A percentile compares a stretch with the other conserved stretches of the same genome.
Evolutionary conservation across 2,329 filamentous ascomycete genomes (phyloP).

Genomic region (Coniochaeta sp.): DNA sequence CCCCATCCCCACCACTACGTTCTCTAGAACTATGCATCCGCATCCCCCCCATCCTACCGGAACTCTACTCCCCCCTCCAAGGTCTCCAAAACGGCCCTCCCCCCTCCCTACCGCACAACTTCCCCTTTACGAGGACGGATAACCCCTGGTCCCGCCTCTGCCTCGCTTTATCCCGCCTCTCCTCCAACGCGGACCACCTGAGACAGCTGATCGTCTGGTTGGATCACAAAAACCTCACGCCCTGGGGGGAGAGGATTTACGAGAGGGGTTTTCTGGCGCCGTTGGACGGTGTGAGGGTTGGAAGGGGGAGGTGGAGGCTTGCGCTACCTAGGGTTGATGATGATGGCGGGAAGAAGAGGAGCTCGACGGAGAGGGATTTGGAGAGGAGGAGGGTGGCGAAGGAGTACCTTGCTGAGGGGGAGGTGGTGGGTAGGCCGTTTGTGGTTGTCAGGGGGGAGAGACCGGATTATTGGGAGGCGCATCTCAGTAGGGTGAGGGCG

Average conservation of each 20-base stretch:
- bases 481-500: conserved; percentile 3
- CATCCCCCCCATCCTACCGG: conserved; percentile 16
- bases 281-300: conserved; percentile 10
- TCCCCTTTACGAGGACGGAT: conserved; percentile 9
- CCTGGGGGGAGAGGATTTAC: conserved; percentile 20
- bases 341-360: neutral
- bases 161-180: conserved; percentile 10
- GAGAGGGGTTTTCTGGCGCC: conserved; percentile 19
- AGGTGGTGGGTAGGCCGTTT: conserved; percentile 10
- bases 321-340: conserved; percentile 17
- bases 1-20: conserved; percentile 7
- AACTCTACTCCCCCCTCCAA: conserved; percentile 17
- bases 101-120: conserved; percentile 9
- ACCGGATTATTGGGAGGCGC: conserved; percentile 18
- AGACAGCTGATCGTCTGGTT: conserved; percentile 19
- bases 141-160: conserved; percentile 22
- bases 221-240: conserved; percentile 20
- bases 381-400: conserved; percentile 6
- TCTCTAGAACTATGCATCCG: conserved; percentile 20
- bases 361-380: neutral
- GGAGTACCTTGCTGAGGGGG: conserved; percentile 13
- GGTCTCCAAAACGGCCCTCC: conserved; percentile 8
- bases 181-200: too few species aligned
- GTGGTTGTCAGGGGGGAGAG: conserved; percentile 14
- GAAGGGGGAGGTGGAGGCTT: conserved; percentile 10